Conservation (phyloP, 192 early-diverging fungal genomes). For the Coemansia sp. region DNA sequence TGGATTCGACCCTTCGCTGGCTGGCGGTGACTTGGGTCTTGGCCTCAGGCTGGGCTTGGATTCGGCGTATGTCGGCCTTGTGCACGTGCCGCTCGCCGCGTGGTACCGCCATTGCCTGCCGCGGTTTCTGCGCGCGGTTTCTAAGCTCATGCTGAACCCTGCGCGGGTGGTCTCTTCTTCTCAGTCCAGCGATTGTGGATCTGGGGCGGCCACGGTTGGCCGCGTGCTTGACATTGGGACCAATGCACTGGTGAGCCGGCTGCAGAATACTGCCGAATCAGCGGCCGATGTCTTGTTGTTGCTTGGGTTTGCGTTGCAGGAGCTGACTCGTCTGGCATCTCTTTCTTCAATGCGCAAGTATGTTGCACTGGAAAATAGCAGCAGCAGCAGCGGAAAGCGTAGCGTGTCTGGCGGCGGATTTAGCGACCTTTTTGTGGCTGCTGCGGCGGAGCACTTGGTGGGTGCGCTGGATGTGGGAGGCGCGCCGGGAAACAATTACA, state of each 20-base stretch:
- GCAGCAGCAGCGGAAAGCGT: background rate
- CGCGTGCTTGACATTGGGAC: background rate
- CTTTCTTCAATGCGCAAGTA: background rate
- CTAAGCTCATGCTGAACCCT: background rate
- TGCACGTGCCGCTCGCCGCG: conserved; percentile 4
- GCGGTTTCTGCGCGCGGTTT: conserved; percentile 8
- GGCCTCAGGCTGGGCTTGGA: conserved; percentile 37
- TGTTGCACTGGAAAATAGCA: background rate
- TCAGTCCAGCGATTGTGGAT: background rate
- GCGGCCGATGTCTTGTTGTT: conserved; percentile 14
- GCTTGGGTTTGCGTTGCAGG: conserved; percentile 10
- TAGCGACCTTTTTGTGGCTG: background rate
- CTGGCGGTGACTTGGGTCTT: conserved; percentile 4
- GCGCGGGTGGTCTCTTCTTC: background rate
- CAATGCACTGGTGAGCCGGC: background rate
- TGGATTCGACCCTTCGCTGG: background rate
- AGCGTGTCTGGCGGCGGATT: background rate
- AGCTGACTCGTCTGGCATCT: background rate
- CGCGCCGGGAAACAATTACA: background rate
- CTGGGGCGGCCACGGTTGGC: background rate
- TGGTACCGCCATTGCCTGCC: conserved; percentile 33
- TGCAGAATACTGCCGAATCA: background rate
- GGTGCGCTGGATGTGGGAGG: conserved; percentile 6
- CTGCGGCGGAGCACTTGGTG: background rate
- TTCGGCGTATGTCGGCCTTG: conserved; percentile 16